Percentiles rank a stretch among this genome's conserved stretches.
phyloP scores from a whole-genome alignment of 331 rosid genomes.

The Rhamnella rubrinervis region DNA sequence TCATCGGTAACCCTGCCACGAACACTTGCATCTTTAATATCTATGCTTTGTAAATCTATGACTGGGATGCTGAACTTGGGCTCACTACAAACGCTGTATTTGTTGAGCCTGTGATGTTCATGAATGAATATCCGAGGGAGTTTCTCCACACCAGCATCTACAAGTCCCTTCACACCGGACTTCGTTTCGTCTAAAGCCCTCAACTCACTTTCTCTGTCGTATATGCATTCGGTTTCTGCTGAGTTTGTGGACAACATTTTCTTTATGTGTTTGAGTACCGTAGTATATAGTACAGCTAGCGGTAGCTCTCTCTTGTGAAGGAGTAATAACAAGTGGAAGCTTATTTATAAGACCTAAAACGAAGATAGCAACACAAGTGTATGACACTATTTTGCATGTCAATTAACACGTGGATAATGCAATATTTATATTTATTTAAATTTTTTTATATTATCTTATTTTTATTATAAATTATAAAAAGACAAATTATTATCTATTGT shows the following conservation, averaged over 20 bases:
- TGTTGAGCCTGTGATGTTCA: not conserved
- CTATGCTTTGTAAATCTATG: slow-evolving; percentile 27
- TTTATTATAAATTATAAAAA: no score
- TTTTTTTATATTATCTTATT: no score
- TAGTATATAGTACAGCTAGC: no score
- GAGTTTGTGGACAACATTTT: slow-evolving; percentile 9
- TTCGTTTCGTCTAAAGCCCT: slow-evolving; percentile 47
- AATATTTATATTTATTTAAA: no score
- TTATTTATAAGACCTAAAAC: no score
- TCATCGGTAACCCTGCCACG: not conserved
- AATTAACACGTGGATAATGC: no score
- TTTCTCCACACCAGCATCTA: slow-evolving; percentile 37
- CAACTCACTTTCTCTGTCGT: slow-evolving; percentile 12
- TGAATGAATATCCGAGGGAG: slow-evolving; percentile 46
- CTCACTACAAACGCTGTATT: not conserved
- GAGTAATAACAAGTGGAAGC: no score
- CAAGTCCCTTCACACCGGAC: slow-evolving; percentile 47
- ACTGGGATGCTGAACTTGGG: slow-evolving; percentile 24
- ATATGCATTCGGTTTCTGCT: not conserved
- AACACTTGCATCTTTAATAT: not conserved
- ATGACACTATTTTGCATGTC: no score
- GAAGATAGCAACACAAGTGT: no score
- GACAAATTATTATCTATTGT: no score
- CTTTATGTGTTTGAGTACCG: not conserved
- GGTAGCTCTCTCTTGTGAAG: no score